These are phyloP conservation scores for Rhododendron griersonianum DNA, from an alignment of 148 eudicot species.

Conservation along the genomic window DNA sequence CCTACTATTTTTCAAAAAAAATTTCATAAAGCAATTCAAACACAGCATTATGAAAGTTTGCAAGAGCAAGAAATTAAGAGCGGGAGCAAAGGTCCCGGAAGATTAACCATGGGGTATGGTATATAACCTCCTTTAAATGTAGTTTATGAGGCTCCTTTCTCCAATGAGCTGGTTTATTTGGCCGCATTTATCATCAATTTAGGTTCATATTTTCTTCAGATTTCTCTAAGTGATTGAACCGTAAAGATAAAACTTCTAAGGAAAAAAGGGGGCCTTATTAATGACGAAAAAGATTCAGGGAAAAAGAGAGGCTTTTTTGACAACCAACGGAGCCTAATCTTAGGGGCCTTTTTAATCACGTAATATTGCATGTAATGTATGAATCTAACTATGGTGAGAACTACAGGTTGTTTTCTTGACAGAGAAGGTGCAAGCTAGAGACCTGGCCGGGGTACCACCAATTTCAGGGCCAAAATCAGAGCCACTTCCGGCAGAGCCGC, in stretches of 20 bases:
- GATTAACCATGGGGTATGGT: no score
- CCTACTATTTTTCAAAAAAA: no score
- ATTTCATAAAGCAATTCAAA: no score
- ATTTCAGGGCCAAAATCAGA: slow-evolving; percentile 18
- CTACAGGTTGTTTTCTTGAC: slow-evolving; percentile 43
- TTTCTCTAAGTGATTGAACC: background rate
- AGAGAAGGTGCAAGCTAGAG: slow-evolving; percentile 49
- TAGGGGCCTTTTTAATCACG: background rate
- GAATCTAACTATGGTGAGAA: background rate
- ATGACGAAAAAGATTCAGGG: no score
- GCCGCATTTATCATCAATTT: background rate
- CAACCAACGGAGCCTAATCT: background rate
- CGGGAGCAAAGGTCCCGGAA: no score
- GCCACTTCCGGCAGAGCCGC: slow-evolving; percentile 18
- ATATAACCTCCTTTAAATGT: no score
- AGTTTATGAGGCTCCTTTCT: no score
- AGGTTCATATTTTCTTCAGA: background rate
- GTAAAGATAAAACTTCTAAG: no score
- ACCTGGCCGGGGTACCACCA: slow-evolving; percentile 12
- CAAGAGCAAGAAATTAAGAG: background rate
- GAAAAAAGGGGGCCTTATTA: no score
- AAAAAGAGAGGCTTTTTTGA: background rate
- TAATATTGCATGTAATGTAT: background rate
- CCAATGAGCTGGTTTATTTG: background rate
- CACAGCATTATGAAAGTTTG: background rate